Base-by-base conservation (phyloP, 2,329 filamentous ascomycete genomes). In the Aspergillus sp. region DNA sequence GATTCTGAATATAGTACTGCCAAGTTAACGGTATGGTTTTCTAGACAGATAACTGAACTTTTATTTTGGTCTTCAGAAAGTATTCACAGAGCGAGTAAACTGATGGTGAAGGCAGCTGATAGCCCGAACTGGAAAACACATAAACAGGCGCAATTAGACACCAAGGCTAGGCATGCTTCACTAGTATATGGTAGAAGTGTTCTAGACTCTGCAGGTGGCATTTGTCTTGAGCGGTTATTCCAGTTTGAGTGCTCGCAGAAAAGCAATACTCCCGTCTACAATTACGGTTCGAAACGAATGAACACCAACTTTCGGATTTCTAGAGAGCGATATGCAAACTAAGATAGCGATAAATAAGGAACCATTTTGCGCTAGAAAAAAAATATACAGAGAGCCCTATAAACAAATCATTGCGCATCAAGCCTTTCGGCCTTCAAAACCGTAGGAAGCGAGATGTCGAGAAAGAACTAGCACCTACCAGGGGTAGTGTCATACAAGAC, bases 391-490 rank as follows among this genome's bases (percentile, higher is more conserved):
- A 61, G 61, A 52, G 27, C 27, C 65, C 65, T 67, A 67, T 65
- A 66, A 61, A 68, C 66, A 68, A 50, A 68, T 68, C 66, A 68
- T 68, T 67, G 59, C 59, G 54, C 53, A 63, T 51, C 57, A 56
- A 61, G 63, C 59, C 65, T 61, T 66, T 62, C 54, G 61, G 66
- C 58, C 49, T 58, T 58, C 55, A 56, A 59, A 53, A 58, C 57
- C 57, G 46, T 54, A 57, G 59, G 58, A 57, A 56, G 65, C 59
- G 59, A 60, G 59, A 65, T 57, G 63, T 64, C 61, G 59, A 62
- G 58, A 62, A 59, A 63, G 34, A 58, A 66, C 62, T 59, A 66
- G 68, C 72, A 74, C 71, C 71, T 74, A 74, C 71, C 69, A 72
- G 61, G 64, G 69, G 70, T 65, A 73, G 69, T 66, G 62, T 68